Base-by-base conservation (phyloP, 2,329 filamentous ascomycete genomes). In the Colletotrichum sp. region DNA sequence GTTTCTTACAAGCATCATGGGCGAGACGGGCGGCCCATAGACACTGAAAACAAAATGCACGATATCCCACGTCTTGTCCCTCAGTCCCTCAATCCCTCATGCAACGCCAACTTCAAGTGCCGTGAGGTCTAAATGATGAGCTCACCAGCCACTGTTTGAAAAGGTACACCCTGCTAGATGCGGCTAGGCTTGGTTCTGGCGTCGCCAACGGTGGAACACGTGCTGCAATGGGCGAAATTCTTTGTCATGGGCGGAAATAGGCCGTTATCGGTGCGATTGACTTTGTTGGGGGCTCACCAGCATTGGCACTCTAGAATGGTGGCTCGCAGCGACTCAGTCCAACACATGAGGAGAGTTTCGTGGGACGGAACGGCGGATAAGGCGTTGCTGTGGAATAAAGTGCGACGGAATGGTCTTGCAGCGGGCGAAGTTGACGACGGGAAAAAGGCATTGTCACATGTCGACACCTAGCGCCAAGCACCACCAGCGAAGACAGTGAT, bases 371-470 rank as follows among this genome's bases (percentile, higher is more conserved):
- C 26, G 26, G 15, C 39, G 39, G 30, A 62, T 34, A 60, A 71
- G 30, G 60, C 32, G 30, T 64, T 64, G 34, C 60, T 64, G 60
- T 28, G n/a, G 18, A 62, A 62, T 62, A 60, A 44, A 18, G 26
- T 60, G 26, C 16, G 57, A 32, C 6, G 57, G 59, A 32, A 24
- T 62, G 55, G 55, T 24, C 18, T 32, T n/a, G 49, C 15, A 36
- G 36, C 21, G 28, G 32, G n/a, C n/a, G 64, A 18, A 32, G 39
- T 52, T 28, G 18, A 30, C 18, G 63, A 28, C n/a, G 32, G 32
- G 57, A 39, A 49, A 59, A 71, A 64, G 34, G 49, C 60, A 71
- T 69, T 76, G 32, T 77, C 76, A 76, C 76, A 77, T 77, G 76
- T 76, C 73, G 55, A n/a, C 57, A 75, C 62, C 57, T 75, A 57